Base-by-base conservation (phyloP, 352 stramenopile species). In the Phytopythium sindhum region DNA sequence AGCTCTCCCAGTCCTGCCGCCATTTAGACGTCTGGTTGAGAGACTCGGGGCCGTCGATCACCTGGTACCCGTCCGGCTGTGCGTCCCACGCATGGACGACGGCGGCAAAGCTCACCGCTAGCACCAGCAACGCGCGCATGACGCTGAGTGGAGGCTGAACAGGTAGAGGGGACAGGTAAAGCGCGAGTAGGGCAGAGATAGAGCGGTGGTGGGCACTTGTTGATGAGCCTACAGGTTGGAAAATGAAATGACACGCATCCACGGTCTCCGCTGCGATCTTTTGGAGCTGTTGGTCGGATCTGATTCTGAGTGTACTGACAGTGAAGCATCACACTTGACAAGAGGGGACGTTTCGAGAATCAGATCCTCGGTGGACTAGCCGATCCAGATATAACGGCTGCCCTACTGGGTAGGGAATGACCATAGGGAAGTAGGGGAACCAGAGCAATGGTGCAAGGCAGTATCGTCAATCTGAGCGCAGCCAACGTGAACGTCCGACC, bases 11-110 rank as follows among this genome's bases (percentile, higher is more conserved):
- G 33, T 87, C 66, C 19, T 60, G 61, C 58, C 69, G 74, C 86
- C 86, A 95, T 10, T 66, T 57, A n/a, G 67, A 66, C 7, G 90
- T 57, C 26, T 63, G 54, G 9, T 87, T 59, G 15, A 60, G 47
- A 0, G 68, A 56, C 23, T 17, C 45, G 6, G 85, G 84, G 1
- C 80, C 84, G 60, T 95, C 76, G 62, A 93, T 88, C 33, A 95
- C 65, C 72, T 95, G 81, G 63, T 91, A 95, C 21, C 85, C 84
- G 44, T 91, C 73, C 12, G 86, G 86, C 75, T 91, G 82, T 31
- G 69, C 69, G 53, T 95, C 86, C 86, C 86, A 93, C 37, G 72
- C 81, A 12, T 19, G 21, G 12, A 63, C 67, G 41, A 58, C 31
- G 44, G 8, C 57, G 4, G 60, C 31, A 14, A 29, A 33, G 6